A percentile compares a stretch with the other conserved stretches of the same genome.
Conservation (phyloP, 345 rosid species). For the Garcia nutans region DNA sequence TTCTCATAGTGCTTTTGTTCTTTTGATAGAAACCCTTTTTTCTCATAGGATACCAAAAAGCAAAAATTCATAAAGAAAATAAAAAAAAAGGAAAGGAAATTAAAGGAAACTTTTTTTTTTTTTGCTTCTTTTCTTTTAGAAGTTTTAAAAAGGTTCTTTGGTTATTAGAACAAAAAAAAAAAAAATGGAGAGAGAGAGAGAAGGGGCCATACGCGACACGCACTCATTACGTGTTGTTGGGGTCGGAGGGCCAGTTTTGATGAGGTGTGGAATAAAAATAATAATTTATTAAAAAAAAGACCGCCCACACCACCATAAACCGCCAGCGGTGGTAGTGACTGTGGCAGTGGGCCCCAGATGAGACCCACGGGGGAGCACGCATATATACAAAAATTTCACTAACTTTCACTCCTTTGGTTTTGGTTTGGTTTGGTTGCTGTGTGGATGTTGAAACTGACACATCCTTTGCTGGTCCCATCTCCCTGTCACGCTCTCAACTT, state of each 20-base stretch:
- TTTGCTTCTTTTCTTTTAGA: background rate
- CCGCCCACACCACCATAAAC: background rate
- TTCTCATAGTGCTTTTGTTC: background rate
- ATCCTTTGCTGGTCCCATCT: background rate
- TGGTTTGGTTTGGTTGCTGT: background rate
- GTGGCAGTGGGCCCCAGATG: background rate
- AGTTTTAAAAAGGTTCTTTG: background rate
- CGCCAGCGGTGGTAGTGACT: background rate
- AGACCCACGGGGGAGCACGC: background rate
- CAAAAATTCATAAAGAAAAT: background rate
- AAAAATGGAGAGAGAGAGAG: background rate
- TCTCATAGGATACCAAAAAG: conserved; percentile 16
- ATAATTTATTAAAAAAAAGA: too few species aligned
- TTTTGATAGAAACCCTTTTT: background rate
- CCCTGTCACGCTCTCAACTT: background rate
- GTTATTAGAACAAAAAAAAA: too few species aligned
- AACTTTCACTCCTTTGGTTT: conserved; percentile 23
- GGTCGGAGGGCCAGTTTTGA: background rate
- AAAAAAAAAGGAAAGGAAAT: background rate
- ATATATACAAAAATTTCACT: conserved; percentile 2
- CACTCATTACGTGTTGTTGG: conserved; percentile 32
- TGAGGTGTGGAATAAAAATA: background rate
- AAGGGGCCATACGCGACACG: conserved; percentile 23
- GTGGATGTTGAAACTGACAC: background rate
- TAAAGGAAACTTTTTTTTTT: background rate